Evolutionary conservation across 306 rosid species (phyloP).

Genomic region (Gynostemma pentaphyllum): DNA sequence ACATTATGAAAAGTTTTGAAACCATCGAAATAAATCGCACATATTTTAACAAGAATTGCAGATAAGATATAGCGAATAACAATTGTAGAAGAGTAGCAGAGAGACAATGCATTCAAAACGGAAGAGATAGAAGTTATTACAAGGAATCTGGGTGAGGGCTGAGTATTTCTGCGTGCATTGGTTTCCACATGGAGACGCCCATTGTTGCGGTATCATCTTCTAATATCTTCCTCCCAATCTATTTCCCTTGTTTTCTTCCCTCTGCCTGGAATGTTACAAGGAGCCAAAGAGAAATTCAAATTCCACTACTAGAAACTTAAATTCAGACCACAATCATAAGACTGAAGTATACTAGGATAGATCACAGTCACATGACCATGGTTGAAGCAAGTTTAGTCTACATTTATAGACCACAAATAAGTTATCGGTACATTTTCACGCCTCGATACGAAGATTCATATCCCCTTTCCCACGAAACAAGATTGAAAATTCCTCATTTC

Average conservation of each 20-base stretch:
- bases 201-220: conserved; percentile 57
- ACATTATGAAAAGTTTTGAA: not conserved
- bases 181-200: conserved; percentile 67
- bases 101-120: not conserved
- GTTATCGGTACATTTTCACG: no score
- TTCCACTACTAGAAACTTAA: no score
- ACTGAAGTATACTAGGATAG: no score
- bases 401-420: no score
- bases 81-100: not conserved
- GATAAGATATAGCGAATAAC: not conserved
- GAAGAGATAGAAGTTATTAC: conserved; percentile 14
- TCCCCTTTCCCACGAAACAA: no score
- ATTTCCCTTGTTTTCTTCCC: not conserved
- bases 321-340: no score
- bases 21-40: not conserved
- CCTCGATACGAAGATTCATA: no score
- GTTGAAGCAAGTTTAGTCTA: no score
- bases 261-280: conserved; percentile 1
- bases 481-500: no score
- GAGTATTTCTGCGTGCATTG: conserved; percentile 72
- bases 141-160: conserved; percentile 67
- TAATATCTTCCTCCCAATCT: not conserved
- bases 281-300: not conserved
- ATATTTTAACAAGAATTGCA: not conserved
- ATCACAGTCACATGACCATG: no score